Evolutionary conservation across 225 moss, liverwort and hornwort genomes (phyloP), one percentile per base, ranked within the genome.

Genomic region (Takakia lepidozioides): DNA sequence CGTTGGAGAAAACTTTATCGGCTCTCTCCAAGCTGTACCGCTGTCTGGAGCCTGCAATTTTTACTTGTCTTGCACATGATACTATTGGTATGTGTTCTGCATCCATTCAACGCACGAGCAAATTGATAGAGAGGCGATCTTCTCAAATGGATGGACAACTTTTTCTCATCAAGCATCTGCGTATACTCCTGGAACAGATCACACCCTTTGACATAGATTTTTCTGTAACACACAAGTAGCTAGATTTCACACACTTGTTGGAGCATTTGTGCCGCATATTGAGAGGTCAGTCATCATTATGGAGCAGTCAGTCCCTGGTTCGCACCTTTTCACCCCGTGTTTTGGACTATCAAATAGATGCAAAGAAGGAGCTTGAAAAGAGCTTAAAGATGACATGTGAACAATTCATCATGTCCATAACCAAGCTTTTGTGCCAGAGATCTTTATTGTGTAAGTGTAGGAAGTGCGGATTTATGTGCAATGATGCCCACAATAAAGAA

Each of bases 221-320:
- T 46, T 56, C 76, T 8, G 76, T 67, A 29, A 72, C 72, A 21
- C 71, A 72, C 44, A 77, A 77, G 56, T 71, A 77, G 60, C 64
- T 77, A 52, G 76, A 77, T 54, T 77, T 77, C 48, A 72, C 76
- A 3, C 76, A 77, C 58, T 45, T 77, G 60, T 63, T 77, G n/a
- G 76, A 77, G 21, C 76, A 77, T 48, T 52, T 77, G 23, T 64
- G 76, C 22, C 71, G 71, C 10, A 51, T 77, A 42, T 67, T 77
- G 25, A 59, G 67, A 32, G 76, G 76, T 22, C 76, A 77, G 59
- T 60, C 52, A 13, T 70, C 59, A 36, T 59, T 59, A 10, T 68
- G 70, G 10, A 58, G 60, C 42, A 64, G 71, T 39, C 66, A 57
- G 38, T 37, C 63, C 18, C 51, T 77, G 38, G 76, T 67, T 26